phyloP scores from a whole-genome alignment of 2,329 filamentous ascomycete genomes.

The Diaporthe helianthi region DNA sequence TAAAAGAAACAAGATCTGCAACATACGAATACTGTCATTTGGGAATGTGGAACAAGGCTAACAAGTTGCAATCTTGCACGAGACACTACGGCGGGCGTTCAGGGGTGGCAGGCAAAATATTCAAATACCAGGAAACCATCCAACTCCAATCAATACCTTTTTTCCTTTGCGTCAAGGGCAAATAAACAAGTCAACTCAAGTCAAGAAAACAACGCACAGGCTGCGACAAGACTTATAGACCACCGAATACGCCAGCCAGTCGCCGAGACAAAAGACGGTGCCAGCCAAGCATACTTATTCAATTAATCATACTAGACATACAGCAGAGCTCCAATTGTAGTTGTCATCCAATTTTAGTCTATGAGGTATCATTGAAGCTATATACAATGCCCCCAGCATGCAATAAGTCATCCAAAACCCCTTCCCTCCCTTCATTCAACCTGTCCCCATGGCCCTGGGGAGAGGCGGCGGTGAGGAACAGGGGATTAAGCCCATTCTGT shows the following conservation, averaged over 20 bases:
- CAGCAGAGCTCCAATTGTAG: slow-evolving; percentile 12
- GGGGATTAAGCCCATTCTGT: background rate
- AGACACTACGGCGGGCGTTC: background rate
- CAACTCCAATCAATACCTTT: background rate
- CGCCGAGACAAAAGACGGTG: background rate
- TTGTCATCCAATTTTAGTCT: slow-evolving; percentile 37
- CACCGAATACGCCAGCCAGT: background rate
- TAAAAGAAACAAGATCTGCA: background rate
- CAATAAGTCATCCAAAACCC: slow-evolving; percentile 18
- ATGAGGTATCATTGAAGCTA: slow-evolving; percentile 38
- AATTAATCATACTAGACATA: no score
- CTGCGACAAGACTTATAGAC: background rate
- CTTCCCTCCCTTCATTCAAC: background rate
- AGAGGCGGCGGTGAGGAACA: background rate
- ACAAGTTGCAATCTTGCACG: background rate
- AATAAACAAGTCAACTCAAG: no score
- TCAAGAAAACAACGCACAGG: background rate
- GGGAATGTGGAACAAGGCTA: no score
- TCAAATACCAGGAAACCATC: slow-evolving; percentile 13
- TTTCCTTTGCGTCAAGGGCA: background rate
- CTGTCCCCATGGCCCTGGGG: background rate
- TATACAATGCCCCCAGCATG: slow-evolving; percentile 31
- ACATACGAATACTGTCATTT: background rate
- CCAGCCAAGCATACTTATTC: no score
- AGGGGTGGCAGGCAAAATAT: background rate